These are phyloP conservation scores for Thraustochytrium striatum DNA, from an alignment of 352 stramenopile genomes.

Conservation along the genomic window DNA sequence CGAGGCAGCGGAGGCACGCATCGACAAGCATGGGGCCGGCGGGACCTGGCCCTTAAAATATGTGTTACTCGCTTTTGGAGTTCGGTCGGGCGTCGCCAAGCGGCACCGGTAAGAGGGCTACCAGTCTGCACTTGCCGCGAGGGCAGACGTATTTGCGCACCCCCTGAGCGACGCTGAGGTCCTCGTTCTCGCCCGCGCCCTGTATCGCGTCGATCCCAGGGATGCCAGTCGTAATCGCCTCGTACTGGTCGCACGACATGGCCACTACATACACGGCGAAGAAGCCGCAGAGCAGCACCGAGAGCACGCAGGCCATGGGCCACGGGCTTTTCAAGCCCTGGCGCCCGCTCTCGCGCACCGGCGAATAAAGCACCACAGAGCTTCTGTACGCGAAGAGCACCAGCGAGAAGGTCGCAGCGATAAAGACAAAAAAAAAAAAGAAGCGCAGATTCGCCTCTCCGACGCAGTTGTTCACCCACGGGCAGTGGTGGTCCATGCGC, in stretches of 20 bases:
- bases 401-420: conserved; percentile 23
- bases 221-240: conserved; percentile 49
- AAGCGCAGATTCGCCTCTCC: conserved; percentile 67
- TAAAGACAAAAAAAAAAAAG: conserved; percentile 62
- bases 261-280: conserved; percentile 48
- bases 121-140: not conserved
- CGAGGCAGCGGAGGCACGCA: too few relatives aligned
- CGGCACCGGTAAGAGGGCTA: conserved; percentile 11
- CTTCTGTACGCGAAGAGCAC: conserved; percentile 47
- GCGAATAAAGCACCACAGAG: conserved; percentile 30
- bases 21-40: too few relatives aligned
- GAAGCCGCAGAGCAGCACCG: conserved; percentile 38
- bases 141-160: conserved; percentile 20
- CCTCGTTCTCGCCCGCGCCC: not conserved
- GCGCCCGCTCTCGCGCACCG: not conserved
- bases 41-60: not conserved
- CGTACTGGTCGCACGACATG: conserved; percentile 51
- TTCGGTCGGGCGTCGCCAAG: not conserved
- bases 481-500: conserved; percentile 69
- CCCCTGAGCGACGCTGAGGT: conserved; percentile 32
- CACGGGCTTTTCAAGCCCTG: not conserved
- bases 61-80: not conserved
- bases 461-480: conserved; percentile 65
- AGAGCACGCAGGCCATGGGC: conserved; percentile 16
- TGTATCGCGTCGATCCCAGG: conserved; percentile 52